Conservation (phyloP, 768 basidiomycete species). For the Pleurotus salmoneostramineus region DNA sequence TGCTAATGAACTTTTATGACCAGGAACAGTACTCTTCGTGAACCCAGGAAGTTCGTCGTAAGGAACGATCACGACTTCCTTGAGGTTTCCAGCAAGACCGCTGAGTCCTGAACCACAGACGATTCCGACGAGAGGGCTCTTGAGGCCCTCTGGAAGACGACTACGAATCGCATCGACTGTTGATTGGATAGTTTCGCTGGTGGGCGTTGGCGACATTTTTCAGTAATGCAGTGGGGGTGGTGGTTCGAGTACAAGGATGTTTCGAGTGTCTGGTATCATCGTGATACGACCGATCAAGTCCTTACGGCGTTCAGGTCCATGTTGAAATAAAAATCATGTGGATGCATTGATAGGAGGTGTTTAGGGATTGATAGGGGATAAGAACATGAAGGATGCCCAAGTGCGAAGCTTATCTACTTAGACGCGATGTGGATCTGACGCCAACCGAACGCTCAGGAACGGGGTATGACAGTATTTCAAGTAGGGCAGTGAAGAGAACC, state of each 20-base stretch:
- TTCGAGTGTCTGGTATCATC: background rate
- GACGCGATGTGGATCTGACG: too few relatives aligned
- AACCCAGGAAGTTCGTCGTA: conserved; percentile 75
- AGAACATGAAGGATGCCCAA: too few relatives aligned
- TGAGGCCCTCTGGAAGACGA: conserved; percentile 31
- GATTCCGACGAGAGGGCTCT: conserved; percentile 69
- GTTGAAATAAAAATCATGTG: too few relatives aligned
- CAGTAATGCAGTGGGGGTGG: background rate
- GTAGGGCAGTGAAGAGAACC: too few relatives aligned
- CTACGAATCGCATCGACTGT: conserved; percentile 1
- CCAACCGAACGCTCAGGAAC: too few relatives aligned
- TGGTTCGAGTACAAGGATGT: background rate
- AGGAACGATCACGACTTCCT: conserved; percentile 53
- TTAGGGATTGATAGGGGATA: too few relatives aligned
- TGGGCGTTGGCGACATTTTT: background rate
- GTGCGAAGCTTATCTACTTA: too few relatives aligned
- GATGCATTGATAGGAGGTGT: too few relatives aligned
- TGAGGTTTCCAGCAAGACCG: conserved; percentile 62
- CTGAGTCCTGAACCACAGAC: conserved; percentile 86
- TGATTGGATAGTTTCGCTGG: background rate
- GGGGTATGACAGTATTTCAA: too few relatives aligned
- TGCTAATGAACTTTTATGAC: conserved; percentile 76
- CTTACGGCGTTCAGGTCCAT: too few relatives aligned
- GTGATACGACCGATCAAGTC: background rate
- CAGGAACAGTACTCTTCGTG: conserved; percentile 72